Evolutionary conservation across 1,284 basidiomycete genomes (phyloP).

Genomic region (Ustilago vetiveriae): DNA sequence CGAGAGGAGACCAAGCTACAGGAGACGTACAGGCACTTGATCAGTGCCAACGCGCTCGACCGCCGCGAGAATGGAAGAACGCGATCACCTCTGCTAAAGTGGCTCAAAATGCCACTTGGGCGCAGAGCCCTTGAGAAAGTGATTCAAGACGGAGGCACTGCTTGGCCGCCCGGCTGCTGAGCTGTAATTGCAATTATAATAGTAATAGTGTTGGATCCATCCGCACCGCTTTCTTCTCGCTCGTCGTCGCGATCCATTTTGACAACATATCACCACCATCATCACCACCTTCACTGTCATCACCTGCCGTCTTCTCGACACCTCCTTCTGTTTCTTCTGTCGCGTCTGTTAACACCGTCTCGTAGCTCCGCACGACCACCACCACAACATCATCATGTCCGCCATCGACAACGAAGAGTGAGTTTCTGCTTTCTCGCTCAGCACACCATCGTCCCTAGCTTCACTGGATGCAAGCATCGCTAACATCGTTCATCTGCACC

Average conservation of each 20-base stretch:
- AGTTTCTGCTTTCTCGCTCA: slow-evolving; percentile 28
- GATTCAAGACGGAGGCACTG: too few relatives aligned
- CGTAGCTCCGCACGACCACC: not conserved
- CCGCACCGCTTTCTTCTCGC: slow-evolving; percentile 2
- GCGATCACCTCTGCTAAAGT: too few relatives aligned
- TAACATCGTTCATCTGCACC: slow-evolving; percentile 9
- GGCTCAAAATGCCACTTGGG: too few relatives aligned
- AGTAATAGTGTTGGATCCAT: slow-evolving; percentile 10
- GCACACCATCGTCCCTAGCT: too few relatives aligned
- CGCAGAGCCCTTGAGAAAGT: not conserved
- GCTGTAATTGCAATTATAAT: too few relatives aligned
- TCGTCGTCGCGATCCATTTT: slow-evolving; percentile 3
- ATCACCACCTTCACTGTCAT: not conserved
- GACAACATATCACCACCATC: not conserved
- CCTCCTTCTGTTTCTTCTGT: slow-evolving; percentile 6
- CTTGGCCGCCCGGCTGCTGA: too few relatives aligned
- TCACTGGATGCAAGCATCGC: too few relatives aligned
- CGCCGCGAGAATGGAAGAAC: not conserved
- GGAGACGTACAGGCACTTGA: too few relatives aligned
- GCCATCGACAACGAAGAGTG: slow-evolving; percentile 68
- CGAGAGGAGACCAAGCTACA: too few relatives aligned
- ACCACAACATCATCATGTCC: slow-evolving; percentile 22
- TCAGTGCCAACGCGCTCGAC: slow-evolving; percentile 9
- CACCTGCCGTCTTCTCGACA: not conserved
- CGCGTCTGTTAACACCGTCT: slow-evolving; percentile 2